phyloP scores from a whole-genome alignment of 2,329 filamentous ascomycete species.

The Thelonectria rubi region DNA sequence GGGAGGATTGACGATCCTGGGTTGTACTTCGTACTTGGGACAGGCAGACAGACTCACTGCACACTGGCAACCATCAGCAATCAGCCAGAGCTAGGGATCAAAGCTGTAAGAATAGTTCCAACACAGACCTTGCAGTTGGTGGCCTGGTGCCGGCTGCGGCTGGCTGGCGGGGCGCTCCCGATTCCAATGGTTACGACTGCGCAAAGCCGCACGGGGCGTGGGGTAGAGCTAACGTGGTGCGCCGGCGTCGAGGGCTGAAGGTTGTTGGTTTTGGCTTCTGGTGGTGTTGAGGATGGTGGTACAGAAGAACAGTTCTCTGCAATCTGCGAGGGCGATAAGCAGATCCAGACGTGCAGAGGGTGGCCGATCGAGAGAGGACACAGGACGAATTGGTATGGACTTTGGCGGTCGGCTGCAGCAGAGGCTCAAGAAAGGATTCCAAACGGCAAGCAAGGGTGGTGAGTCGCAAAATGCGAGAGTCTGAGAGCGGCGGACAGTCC shows the following conservation, averaged over 20 bases:
- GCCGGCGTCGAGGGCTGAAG: not conserved
- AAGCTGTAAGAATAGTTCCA: slow-evolving; percentile 7
- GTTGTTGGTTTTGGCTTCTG: not conserved
- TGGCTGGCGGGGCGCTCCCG: slow-evolving; percentile 17
- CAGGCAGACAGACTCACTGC: too few species aligned
- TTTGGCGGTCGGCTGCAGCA: not conserved
- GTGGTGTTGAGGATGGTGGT: not conserved
- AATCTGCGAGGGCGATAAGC: not conserved
- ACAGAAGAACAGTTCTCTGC: not conserved
- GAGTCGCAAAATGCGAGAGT: not conserved
- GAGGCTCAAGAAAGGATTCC: slow-evolving; percentile 10
- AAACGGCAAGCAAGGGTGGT: not conserved
- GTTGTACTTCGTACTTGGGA: not conserved
- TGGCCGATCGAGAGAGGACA: not conserved
- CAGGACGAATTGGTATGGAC: not conserved
- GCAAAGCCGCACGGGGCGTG: slow-evolving; percentile 6
- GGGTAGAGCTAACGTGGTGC: slow-evolving; percentile 2
- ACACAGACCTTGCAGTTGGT: slow-evolving; percentile 11
- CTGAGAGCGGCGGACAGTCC: slow-evolving; percentile 1
- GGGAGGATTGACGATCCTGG: slow-evolving; percentile 4
- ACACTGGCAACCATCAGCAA: not conserved
- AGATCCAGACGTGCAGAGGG: not conserved
- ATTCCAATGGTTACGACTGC: slow-evolving; percentile 10
- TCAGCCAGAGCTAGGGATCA: not conserved
- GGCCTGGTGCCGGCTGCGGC: slow-evolving; percentile 15